Conservation (phyloP, 768 basidiomycete genomes). For the Amanita rimosa region DNA sequence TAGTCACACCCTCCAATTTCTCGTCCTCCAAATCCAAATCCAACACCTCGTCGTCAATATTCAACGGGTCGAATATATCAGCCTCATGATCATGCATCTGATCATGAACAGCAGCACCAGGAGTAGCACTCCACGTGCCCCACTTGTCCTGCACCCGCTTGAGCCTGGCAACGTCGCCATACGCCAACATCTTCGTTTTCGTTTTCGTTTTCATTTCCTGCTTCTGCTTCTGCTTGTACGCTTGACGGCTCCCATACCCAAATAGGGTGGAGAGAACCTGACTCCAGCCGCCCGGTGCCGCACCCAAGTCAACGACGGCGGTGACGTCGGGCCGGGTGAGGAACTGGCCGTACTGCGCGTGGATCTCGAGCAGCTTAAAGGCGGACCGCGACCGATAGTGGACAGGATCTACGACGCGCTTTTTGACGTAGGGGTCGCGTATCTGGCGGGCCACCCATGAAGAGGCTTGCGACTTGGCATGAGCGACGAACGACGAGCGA, state of each 20-base stretch:
- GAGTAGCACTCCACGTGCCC: conserved; percentile 2
- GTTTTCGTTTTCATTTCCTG: neutral
- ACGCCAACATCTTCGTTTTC: neutral
- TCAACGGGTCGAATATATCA: neutral
- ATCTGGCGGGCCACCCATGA: conserved; percentile 67
- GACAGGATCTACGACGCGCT: conserved; percentile 25
- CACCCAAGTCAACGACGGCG: conserved; percentile 78
- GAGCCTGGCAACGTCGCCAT: neutral
- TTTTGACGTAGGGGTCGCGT: conserved; percentile 61
- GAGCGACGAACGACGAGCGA: conserved; percentile 5
- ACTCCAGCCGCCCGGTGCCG: conserved; percentile 91
- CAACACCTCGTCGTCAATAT: conserved; percentile 3
- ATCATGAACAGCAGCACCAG: no score
- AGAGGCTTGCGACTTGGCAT: conserved; percentile 25
- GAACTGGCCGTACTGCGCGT: conserved; percentile 43
- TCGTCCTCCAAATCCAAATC: neutral
- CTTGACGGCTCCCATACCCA: conserved; percentile 27
- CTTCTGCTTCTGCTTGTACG: no score
- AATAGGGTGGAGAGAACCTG: conserved; percentile 64
- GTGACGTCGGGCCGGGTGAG: conserved; percentile 38
- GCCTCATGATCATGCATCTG: neutral
- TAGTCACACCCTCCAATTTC: conserved; percentile 5
- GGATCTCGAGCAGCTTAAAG: conserved; percentile 83
- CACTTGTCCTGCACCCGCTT: neutral
- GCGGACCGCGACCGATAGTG: conserved; percentile 79